Conservation (phyloP, 2,329 filamentous ascomycete species). For the Paracamarosporium sp. region DNA sequence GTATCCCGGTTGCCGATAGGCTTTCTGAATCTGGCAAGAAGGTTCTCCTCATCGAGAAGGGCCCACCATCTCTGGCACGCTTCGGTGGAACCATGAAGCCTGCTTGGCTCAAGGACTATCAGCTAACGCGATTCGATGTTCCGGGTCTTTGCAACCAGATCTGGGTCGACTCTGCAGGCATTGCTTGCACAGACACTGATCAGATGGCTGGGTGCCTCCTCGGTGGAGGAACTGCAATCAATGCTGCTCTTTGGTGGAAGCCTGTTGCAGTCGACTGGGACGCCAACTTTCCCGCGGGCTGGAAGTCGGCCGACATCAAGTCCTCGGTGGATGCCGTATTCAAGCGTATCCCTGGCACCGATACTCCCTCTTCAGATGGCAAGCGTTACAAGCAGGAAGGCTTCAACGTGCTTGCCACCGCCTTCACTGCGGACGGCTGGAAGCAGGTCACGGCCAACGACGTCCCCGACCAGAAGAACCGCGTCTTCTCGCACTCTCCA, state of each 20-base stretch:
- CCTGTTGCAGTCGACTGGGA: slow-evolving; percentile 72
- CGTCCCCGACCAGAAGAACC: slow-evolving; percentile 68
- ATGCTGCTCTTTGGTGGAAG: slow-evolving; percentile 73
- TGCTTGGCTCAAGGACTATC: slow-evolving; percentile 66
- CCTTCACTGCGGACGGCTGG: slow-evolving; percentile 68
- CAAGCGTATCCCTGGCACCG: slow-evolving; percentile 73
- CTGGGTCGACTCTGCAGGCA: slow-evolving; percentile 67
- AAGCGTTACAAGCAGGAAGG: slow-evolving; percentile 72
- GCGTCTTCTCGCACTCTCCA: slow-evolving; percentile 67
- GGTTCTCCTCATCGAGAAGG: slow-evolving; percentile 64
- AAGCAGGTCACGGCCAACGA: slow-evolving; percentile 66
- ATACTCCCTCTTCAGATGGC: slow-evolving; percentile 69
- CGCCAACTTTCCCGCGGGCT: slow-evolving; percentile 73
- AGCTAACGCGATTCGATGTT: slow-evolving; percentile 74
- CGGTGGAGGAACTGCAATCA: slow-evolving; percentile 71
- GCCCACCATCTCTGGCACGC: slow-evolving; percentile 64
- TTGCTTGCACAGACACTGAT: slow-evolving; percentile 73
- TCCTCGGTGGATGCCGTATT: slow-evolving; percentile 68
- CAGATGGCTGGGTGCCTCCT: slow-evolving; percentile 76
- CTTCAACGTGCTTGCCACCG: slow-evolving; percentile 67
- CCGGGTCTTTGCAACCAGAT: slow-evolving; percentile 76
- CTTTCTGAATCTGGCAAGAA: slow-evolving; percentile 70
- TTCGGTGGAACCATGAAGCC: slow-evolving; percentile 69
- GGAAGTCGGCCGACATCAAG: slow-evolving; percentile 70
- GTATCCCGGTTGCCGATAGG: slow-evolving; percentile 65